Conservation (phyloP, 257 asterid species). For the Agastache rugosa region DNA sequence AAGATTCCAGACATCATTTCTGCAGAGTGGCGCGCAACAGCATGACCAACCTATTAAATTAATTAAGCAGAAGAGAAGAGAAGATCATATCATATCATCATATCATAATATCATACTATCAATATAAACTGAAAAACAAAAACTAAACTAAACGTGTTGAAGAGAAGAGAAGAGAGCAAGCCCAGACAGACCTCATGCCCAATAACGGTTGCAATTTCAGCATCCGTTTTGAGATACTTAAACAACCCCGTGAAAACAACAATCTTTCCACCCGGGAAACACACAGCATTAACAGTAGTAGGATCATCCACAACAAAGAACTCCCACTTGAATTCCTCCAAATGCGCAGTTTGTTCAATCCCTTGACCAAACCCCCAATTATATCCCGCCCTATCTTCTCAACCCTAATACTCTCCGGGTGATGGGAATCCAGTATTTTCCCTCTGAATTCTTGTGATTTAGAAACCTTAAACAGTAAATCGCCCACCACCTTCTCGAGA, state of each 20-base stretch:
- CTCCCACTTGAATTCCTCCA: constrained; percentile 91
- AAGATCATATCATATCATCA: no score
- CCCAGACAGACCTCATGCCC: constrained; percentile 75
- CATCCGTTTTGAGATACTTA: constrained; percentile 55
- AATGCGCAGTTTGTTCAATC: constrained; percentile 78
- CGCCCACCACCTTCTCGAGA: constrained; percentile 67
- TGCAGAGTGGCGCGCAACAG: constrained; percentile 84
- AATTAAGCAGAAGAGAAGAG: no score
- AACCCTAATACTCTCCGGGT: constrained; percentile 84
- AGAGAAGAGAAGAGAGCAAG: no score
- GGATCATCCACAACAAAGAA: constrained; percentile 81
- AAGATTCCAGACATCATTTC: constrained; percentile 77
- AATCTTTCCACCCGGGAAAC: constrained; percentile 96
- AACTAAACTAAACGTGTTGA: background rate
- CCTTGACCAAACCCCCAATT: constrained; percentile 75
- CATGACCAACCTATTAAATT: constrained; percentile 79
- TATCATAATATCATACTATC: no score
- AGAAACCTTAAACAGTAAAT: no score
- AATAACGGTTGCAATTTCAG: constrained; percentile 81
- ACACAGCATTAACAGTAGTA: constrained; percentile 65
- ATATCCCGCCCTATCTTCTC: constrained; percentile 66
- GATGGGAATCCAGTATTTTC: constrained; percentile 61
- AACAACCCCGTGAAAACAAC: constrained; percentile 89
- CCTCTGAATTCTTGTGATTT: no score
- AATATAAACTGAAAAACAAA: constrained; percentile 17